phyloP scores from a whole-genome alignment of 73 alveolate species.

The Paramecium tetraurelia region DNA sequence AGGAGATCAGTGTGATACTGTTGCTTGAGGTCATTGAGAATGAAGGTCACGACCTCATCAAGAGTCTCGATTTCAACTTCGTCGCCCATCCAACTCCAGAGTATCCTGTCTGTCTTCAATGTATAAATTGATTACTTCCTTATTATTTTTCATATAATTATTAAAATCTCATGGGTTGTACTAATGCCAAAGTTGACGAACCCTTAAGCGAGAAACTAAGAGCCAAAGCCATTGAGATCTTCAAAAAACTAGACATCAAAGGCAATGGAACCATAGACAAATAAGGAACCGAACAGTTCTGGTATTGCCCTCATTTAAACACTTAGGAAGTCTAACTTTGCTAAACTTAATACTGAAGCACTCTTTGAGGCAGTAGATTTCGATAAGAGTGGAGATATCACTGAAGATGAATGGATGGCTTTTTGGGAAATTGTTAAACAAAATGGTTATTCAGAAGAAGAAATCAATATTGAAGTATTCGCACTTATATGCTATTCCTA shows the following conservation, averaged over 20 bases:
- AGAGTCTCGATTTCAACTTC: neutral
- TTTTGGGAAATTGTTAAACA: conserved; percentile 60
- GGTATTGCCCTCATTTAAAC: neutral
- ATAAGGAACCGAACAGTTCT: conserved; percentile 53
- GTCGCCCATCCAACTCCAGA: neutral
- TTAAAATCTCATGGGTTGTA: conserved; percentile 17
- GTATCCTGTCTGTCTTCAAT: neutral
- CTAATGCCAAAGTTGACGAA: neutral
- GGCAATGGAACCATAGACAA: conserved; percentile 59
- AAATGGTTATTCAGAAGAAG: conserved; percentile 60
- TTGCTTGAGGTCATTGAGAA: neutral
- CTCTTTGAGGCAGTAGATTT: conserved; percentile 64
- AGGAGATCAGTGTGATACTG: conserved; percentile 4
- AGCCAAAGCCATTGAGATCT: conserved; percentile 43
- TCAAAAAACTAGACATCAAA: conserved; percentile 47
- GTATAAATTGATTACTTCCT: conserved; percentile 7
- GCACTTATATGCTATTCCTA: neutral
- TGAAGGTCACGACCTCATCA: neutral
- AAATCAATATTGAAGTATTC: conserved; percentile 56
- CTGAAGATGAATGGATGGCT: conserved; percentile 69
- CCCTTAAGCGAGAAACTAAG: conserved; percentile 33
- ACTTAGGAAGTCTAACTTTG: conserved; percentile 60
- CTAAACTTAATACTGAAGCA: conserved; percentile 63
- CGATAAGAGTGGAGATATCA: conserved; percentile 62
- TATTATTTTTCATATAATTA: neutral